phyloP scores from a whole-genome alignment of 345 rosid species.

The Cardamine resedifolia region DNA sequence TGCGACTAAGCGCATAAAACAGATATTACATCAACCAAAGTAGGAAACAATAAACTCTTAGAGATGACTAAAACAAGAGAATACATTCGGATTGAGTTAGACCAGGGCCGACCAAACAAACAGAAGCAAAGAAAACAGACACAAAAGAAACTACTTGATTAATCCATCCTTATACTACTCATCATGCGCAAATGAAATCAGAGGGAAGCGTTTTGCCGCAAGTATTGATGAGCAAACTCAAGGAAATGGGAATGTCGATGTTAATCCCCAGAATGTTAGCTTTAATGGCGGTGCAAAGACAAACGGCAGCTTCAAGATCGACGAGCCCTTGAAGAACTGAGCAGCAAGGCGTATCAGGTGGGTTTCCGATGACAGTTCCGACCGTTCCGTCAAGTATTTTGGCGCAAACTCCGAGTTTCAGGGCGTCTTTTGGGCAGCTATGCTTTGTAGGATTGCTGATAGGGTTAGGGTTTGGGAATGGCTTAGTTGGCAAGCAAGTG shows the following conservation, averaged over 20 bases:
- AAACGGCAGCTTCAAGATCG: constrained; percentile 65
- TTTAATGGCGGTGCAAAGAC: constrained; percentile 77
- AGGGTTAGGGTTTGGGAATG: constrained; percentile 48
- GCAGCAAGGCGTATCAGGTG: constrained; percentile 68
- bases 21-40: constrained; percentile 1
- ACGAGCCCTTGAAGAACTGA: constrained; percentile 57
- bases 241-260: constrained; percentile 58
- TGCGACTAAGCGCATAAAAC: neutral
- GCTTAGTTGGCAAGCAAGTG: constrained; percentile 50
- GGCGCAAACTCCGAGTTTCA: constrained; percentile 63
- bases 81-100: neutral
- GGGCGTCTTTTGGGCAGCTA: constrained; percentile 65
- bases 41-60: neutral
- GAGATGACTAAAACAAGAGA: neutral
- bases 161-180: neutral
- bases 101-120: neutral
- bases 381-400: constrained; percentile 52
- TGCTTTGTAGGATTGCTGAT: constrained; percentile 30
- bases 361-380: constrained; percentile 53
- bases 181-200: constrained; percentile 59
- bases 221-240: constrained; percentile 67
- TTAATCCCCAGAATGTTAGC: constrained; percentile 66
- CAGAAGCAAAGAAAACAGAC: constrained; percentile 1
- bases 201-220: constrained; percentile 78
- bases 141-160: neutral